Conservation (phyloP, 164 flowering plant genomes). For the Tetracentron sinense region DNA sequence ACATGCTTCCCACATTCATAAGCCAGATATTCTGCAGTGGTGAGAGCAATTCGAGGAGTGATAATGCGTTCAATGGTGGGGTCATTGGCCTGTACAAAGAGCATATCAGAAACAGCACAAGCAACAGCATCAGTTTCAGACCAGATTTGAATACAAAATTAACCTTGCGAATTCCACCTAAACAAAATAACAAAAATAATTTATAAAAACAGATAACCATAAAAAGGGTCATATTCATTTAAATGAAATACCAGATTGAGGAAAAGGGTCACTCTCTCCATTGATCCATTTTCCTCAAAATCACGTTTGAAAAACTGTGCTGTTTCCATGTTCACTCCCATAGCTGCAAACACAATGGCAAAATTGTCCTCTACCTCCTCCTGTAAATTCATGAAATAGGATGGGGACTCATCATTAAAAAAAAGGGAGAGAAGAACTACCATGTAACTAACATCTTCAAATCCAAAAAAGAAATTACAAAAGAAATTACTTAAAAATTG, state of each 20-base stretch:
- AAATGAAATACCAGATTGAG: constrained; percentile 16
- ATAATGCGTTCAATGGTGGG: constrained; percentile 97
- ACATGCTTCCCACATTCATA: too few species aligned
- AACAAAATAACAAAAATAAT: background rate
- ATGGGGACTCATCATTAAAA: background rate
- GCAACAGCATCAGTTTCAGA: background rate
- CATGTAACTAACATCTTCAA: too few species aligned
- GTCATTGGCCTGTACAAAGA: constrained; percentile 77
- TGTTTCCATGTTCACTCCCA: too few species aligned
- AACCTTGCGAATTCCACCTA: background rate
- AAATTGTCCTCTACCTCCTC: constrained; percentile 85
- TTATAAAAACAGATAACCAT: background rate
- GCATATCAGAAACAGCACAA: constrained; percentile 7
- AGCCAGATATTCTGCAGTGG: constrained; percentile 95
- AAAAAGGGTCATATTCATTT: background rate
- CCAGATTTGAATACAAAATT: background rate
- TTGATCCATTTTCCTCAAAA: too few species aligned
- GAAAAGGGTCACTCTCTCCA: too few species aligned
- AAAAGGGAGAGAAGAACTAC: too few species aligned
- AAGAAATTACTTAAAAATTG: too few species aligned
- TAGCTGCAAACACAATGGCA: constrained; percentile 98
- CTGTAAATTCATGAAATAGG: constrained; percentile 29
- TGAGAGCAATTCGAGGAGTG: constrained; percentile 94
- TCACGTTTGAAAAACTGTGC: too few species aligned
- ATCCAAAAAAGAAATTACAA: too few species aligned